Conservation (phyloP, 495 filamentous ascomycete genomes). For the Aspergillus hancockii region DNA sequence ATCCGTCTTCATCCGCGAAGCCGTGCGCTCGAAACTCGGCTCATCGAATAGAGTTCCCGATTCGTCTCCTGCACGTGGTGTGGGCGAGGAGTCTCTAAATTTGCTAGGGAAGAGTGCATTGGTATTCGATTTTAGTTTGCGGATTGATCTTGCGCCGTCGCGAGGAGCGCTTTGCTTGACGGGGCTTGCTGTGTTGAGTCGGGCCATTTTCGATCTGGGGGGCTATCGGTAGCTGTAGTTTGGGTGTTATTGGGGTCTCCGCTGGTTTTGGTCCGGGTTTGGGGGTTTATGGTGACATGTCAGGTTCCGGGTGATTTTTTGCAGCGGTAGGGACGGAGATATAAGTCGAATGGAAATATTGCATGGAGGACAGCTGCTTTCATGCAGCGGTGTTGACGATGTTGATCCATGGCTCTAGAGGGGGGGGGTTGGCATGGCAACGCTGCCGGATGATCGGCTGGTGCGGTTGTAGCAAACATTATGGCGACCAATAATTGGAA, state of each 20-base stretch:
- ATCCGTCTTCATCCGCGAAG: constrained; percentile 1
- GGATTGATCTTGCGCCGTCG: constrained; percentile 4
- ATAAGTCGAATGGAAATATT: not conserved
- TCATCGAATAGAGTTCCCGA: constrained; percentile 5
- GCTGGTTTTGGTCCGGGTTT: not conserved
- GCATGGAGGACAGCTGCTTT: not conserved
- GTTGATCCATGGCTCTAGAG: not conserved
- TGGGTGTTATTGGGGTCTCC: not conserved
- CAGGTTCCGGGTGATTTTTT: not conserved
- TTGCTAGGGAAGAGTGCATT: constrained; percentile 6
- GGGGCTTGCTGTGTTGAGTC: constrained; percentile 23
- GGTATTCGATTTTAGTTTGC: constrained; percentile 1
- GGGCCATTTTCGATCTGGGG: constrained; percentile 19
- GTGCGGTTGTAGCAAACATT: not conserved
- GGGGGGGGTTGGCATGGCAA: constrained; percentile 21
- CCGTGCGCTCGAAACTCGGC: constrained; percentile 4
- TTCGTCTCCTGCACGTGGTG: constrained; percentile 7
- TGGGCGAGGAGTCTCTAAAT: constrained; percentile 5
- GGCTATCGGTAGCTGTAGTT: not conserved
- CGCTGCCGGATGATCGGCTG: not conserved
- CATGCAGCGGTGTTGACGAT: not conserved
- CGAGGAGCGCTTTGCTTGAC: constrained; percentile 9
- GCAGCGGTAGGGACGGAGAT: not conserved
- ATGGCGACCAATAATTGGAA: not conserved
- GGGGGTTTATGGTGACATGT: not conserved